phyloP scores from a whole-genome alignment of 2,329 filamentous ascomycete species.

The Cadophora sp. region DNA sequence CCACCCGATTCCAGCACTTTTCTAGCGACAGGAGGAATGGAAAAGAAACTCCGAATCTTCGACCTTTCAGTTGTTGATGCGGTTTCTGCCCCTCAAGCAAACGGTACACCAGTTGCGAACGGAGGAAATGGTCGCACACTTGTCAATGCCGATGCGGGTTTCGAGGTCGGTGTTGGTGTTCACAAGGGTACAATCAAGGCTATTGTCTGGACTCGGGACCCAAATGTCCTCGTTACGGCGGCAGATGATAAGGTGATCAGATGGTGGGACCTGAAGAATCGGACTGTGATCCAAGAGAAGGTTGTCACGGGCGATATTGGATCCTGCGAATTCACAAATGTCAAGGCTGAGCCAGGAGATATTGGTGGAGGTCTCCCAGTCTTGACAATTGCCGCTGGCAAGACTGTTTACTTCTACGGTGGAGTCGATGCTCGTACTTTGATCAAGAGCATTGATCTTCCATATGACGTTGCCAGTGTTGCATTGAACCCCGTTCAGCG shows the following conservation, averaged over 20 bases:
- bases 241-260: slow-evolving; percentile 89
- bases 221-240: slow-evolving; percentile 88
- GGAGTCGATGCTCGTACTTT: slow-evolving; percentile 71
- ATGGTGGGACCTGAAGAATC: slow-evolving; percentile 89
- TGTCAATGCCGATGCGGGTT: slow-evolving; percentile 68
- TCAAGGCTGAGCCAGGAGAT: slow-evolving; percentile 65
- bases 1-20: slow-evolving; percentile 82
- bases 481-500: slow-evolving; percentile 82
- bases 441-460: slow-evolving; percentile 80
- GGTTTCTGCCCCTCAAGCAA: slow-evolving; percentile 41
- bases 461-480: slow-evolving; percentile 89
- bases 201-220: slow-evolving; percentile 91
- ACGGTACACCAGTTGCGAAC: slow-evolving; percentile 36
- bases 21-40: slow-evolving; percentile 90
- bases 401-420: slow-evolving; percentile 91
- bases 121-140: slow-evolving; percentile 48
- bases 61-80: slow-evolving; percentile 68
- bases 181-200: slow-evolving; percentile 93
- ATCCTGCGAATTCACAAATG: slow-evolving; percentile 85
- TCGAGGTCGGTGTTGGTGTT: slow-evolving; percentile 85
- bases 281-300: slow-evolving; percentile 77
- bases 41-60: slow-evolving; percentile 96
- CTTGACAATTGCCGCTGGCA: slow-evolving; percentile 91
- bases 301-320: slow-evolving; percentile 85
- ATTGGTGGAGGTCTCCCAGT: slow-evolving; percentile 74